Conservation (phyloP, 768 basidiomycete genomes). For the Pleurotus tuoliensis region DNA sequence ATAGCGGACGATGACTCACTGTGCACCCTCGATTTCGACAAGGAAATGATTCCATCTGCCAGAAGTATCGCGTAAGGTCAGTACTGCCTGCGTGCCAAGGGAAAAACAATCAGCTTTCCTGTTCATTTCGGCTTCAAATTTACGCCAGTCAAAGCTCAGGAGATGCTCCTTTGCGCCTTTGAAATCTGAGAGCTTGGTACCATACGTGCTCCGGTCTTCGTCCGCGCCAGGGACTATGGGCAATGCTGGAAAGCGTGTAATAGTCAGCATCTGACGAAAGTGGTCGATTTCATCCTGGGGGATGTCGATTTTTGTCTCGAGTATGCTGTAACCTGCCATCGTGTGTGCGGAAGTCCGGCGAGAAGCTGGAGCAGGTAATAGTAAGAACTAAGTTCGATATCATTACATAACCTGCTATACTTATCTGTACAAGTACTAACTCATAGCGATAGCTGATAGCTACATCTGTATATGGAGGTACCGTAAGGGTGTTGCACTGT, state of each 20-base stretch:
- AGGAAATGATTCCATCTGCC: neutral
- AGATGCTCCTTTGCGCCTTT: neutral
- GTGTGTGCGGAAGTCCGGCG: neutral
- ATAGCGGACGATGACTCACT: neutral
- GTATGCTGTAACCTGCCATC: neutral
- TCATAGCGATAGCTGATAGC: too few species aligned
- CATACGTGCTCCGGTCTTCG: constrained; percentile 1
- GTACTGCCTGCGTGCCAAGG: too few species aligned
- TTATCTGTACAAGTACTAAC: too few species aligned
- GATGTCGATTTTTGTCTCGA: constrained; percentile 3
- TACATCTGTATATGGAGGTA: too few species aligned
- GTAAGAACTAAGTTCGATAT: too few species aligned
- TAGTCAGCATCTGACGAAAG: neutral
- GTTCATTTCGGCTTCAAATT: constrained; percentile 4
- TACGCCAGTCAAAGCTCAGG: constrained; percentile 2
- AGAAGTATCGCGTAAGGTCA: neutral
- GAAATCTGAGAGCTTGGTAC: neutral
- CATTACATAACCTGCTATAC: too few species aligned
- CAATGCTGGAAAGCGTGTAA: neutral
- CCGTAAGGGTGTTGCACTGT: too few species aligned
- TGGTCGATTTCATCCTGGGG: constrained; percentile 2
- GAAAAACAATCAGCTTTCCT: neutral
- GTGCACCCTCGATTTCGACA: neutral
- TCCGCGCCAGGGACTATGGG: constrained; percentile 5
- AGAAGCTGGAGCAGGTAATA: neutral